These are phyloP conservation scores for Drechmeria coniospora DNA, from an alignment of 2,329 filamentous ascomycete species.

Conservation along the genomic window DNA sequence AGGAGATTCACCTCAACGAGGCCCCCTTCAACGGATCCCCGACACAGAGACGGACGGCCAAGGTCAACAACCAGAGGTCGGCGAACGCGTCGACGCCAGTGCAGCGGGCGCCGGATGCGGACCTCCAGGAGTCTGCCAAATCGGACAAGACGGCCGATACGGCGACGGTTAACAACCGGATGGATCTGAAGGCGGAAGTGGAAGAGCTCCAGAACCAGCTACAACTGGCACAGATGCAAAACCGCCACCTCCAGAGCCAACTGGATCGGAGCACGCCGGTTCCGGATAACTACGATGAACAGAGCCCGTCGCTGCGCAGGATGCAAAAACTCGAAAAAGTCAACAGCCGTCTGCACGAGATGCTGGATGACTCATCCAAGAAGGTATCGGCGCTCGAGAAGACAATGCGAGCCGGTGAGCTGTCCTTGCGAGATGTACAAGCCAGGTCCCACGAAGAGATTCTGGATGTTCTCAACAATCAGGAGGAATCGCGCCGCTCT, in stretches of 20 bases:
- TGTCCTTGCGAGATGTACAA: slow-evolving; percentile 82
- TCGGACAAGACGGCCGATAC: slow-evolving; percentile 77
- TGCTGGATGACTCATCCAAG: slow-evolving; percentile 85
- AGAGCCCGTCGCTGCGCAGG: slow-evolving; percentile 64
- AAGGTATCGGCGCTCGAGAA: slow-evolving; percentile 84
- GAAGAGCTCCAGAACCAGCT: slow-evolving; percentile 90
- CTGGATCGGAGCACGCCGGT: slow-evolving; percentile 53
- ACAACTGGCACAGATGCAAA: slow-evolving; percentile 89
- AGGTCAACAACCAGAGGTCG: slow-evolving; percentile 39
- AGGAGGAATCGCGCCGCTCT: slow-evolving; percentile 74
- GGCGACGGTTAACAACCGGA: slow-evolving; percentile 68
- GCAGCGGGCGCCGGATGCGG: slow-evolving; percentile 50
- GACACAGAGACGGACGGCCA: slow-evolving; percentile 46
- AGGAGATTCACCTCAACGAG: slow-evolving; percentile 79
- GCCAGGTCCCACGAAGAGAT: slow-evolving; percentile 90
- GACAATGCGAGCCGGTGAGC: slow-evolving; percentile 70
- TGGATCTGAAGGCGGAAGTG: slow-evolving; percentile 80
- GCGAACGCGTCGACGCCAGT: slow-evolving; percentile 68
- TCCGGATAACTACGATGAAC: slow-evolving; percentile 54
- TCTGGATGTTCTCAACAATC: slow-evolving; percentile 79
- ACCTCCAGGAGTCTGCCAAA: slow-evolving; percentile 56
- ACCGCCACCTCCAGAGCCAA: slow-evolving; percentile 80
- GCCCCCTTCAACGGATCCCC: slow-evolving; percentile 60
- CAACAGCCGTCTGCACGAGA: slow-evolving; percentile 81
- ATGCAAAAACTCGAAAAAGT: slow-evolving; percentile 86